Base-by-base conservation (phyloP, 176 grass and related monocot species). In the Lolium rigidum region DNA sequence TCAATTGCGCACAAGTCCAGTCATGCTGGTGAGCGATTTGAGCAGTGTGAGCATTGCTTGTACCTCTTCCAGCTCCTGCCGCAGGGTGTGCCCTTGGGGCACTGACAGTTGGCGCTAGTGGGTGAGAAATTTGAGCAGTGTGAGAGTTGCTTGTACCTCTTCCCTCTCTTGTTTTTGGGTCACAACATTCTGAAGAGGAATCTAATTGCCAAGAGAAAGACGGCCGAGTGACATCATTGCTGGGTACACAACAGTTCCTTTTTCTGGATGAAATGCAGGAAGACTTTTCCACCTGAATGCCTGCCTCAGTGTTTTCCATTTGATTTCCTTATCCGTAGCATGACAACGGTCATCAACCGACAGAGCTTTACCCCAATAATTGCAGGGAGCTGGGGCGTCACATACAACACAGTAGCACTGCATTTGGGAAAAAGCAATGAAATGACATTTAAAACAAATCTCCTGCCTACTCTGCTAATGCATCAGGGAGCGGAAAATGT, bases 331-430 rank as follows among this genome's bases (percentile, higher is more conserved):
- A 4, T 71, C 68, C 4, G 68, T 71, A 12, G 22, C 59, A 62
- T 62, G 22, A 13, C 21, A 62, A 25, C 26, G 59, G 5, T 25
- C 59, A 4, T 62, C 68, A 46, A 12, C 6, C 20, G 0, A 22
- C 1, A 46, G 9, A n/a, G 6, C 68, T 21, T 46, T 71, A 4
- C 20, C 18, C 68, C 68, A 71, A 71, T 71, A 21, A 0, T 3
- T 71, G 68, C 68, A 46, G 3, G 68, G 68, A 71, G 68, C 18
- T 71, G 39, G 68, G 13, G 68, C 68, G 3, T 71, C 68, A 0
- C 68, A 71, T 0, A 22, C 68, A 71, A 71, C 46, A 46, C 68
- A 71, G 39, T 46, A 71, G 20, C 68, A 71, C 68, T 71, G 68
- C 68, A 46, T 21, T 71, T 71, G 68, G 10, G 22, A 5, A 71